Conservation (phyloP, 768 basidiomycete genomes). For the Jaapia argillacea region DNA sequence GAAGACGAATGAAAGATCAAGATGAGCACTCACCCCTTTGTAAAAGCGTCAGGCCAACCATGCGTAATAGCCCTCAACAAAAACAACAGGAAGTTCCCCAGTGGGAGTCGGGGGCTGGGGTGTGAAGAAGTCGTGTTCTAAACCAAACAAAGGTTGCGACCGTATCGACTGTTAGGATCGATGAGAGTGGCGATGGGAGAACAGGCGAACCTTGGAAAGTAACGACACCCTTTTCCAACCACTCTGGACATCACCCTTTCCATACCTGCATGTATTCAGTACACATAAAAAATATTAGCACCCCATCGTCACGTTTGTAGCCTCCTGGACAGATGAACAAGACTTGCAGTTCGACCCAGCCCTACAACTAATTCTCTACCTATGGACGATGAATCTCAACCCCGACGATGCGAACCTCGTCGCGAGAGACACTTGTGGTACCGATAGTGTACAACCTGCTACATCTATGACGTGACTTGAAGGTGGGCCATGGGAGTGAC, state of each 20-base stretch:
- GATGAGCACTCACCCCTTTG: no score
- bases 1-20: no score
- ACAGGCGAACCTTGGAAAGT: conserved; percentile 36
- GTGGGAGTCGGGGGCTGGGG: conserved; percentile 36
- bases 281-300: no score
- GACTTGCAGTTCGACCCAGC: no score
- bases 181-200: no score
- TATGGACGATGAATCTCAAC: conserved; percentile 47
- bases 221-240: conserved; percentile 42
- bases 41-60: conserved; percentile 73
- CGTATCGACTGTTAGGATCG: no score
- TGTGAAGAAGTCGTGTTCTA: conserved; percentile 70
- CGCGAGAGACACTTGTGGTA: conserved; percentile 31
- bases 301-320: no score
- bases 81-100: conserved; percentile 45
- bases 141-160: no score
- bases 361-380: conserved; percentile 45
- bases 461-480: conserved; percentile 53
- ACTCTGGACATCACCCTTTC: conserved; percentile 46
- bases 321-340: no score
- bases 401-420: conserved; percentile 31
- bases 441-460: conserved; percentile 67
- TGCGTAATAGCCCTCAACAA: conserved; percentile 64
- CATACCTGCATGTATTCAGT: conserved; percentile 48
- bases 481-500: conserved; percentile 32